Conservation (phyloP, 495 filamentous ascomycete species). For the Penicillium soppii region DNA sequence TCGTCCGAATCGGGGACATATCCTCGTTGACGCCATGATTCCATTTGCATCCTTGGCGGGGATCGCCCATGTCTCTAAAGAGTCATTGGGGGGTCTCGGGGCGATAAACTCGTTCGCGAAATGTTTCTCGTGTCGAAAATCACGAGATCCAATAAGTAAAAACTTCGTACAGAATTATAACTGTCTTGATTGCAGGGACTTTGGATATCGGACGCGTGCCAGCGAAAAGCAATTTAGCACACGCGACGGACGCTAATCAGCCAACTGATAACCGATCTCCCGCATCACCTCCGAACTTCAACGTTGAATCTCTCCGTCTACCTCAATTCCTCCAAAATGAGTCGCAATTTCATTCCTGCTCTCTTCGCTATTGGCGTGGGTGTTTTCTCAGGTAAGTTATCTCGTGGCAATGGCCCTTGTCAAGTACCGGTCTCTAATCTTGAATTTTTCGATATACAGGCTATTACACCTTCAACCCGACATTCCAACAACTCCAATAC, state of each 20-base stretch:
- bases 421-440: slow-evolving; percentile 8
- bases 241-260: slow-evolving; percentile 12
- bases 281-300: slow-evolving; percentile 9
- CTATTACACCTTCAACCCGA: slow-evolving; percentile 33
- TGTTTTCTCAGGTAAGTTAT: slow-evolving; percentile 35
- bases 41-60: slow-evolving; percentile 49
- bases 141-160: background rate
- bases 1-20: slow-evolving; percentile 64
- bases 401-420: background rate
- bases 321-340: slow-evolving; percentile 25
- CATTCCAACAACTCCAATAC: slow-evolving; percentile 22
- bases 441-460: slow-evolving; percentile 21
- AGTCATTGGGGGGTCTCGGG: slow-evolving; percentile 23
- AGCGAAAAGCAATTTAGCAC: slow-evolving; percentile 17
- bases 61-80: slow-evolving; percentile 42
- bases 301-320: background rate
- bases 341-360: slow-evolving; percentile 42
- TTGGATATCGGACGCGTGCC: slow-evolving; percentile 33
- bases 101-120: background rate
- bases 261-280: slow-evolving; percentile 8
- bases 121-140: background rate
- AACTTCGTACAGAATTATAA: background rate
- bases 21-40: slow-evolving; percentile 61
- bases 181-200: background rate
- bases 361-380: slow-evolving; percentile 41